Evolutionary conservation across 495 filamentous ascomycete species (phyloP).

Genomic region (Xylaria venustula): DNA sequence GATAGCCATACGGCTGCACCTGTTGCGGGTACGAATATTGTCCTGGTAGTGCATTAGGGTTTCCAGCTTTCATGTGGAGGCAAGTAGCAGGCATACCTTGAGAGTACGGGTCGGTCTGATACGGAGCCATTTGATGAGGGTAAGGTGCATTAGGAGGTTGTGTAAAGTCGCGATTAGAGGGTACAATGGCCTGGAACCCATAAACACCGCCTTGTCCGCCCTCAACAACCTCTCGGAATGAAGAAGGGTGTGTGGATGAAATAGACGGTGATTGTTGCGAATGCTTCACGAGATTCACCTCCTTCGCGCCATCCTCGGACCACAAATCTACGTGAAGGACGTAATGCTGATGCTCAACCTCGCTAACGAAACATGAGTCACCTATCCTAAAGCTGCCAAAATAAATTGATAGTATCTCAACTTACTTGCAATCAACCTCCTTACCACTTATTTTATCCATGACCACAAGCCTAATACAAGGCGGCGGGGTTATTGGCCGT

Average conservation of each 20-base stretch:
- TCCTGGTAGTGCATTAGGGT: conserved; percentile 25
- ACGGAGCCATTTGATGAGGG: conserved; percentile 36
- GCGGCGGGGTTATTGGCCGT: conserved; percentile 92
- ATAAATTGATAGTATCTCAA: conserved; percentile 42
- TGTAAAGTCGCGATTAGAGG: conserved; percentile 39
- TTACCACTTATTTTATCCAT: conserved; percentile 76
- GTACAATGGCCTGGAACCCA: conserved; percentile 33
- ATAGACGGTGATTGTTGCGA: conserved; percentile 87
- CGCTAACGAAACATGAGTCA: conserved; percentile 34
- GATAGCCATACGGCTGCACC: conserved; percentile 29
- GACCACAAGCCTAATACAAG: conserved; percentile 83
- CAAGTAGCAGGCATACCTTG: conserved; percentile 39
- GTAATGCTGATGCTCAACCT: conserved; percentile 80
- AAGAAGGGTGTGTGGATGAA: conserved; percentile 74
- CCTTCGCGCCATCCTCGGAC: conserved; percentile 76
- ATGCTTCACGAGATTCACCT: conserved; percentile 92
- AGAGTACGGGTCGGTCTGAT: conserved; percentile 37
- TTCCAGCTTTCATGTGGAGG: not conserved
- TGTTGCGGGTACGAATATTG: conserved; percentile 39
- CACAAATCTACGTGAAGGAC: conserved; percentile 93
- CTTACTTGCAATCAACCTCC: conserved; percentile 87
- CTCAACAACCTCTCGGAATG: conserved; percentile 59
- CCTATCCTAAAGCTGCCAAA: conserved; percentile 26
- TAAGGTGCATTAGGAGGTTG: conserved; percentile 28
- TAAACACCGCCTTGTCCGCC: conserved; percentile 28